Conservation (phyloP, 2,329 filamentous ascomycete species). For the Sphaerulina vaccinii region DNA sequence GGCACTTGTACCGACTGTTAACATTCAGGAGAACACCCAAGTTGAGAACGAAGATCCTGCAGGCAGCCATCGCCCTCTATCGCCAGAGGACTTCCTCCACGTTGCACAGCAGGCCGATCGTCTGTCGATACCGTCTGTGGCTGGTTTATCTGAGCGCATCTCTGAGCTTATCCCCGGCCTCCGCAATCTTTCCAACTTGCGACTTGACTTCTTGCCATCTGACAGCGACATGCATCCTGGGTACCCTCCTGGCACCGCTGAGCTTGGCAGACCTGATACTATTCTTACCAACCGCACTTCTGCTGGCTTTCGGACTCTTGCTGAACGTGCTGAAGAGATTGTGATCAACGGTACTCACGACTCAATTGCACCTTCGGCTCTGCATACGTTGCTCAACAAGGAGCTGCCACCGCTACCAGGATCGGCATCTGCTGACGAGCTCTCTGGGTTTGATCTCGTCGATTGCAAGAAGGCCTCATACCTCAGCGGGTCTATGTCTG, state of each 20-base stretch:
- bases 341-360: conserved; percentile 40
- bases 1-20: conserved; percentile 27
- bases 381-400: conserved; percentile 33
- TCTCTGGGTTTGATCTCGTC: conserved; percentile 25
- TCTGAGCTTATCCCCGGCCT: conserved; percentile 48
- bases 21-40: conserved; percentile 30
- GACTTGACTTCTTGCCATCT: conserved; percentile 40
- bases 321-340: conserved; percentile 40
- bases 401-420: conserved; percentile 39
- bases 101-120: conserved; percentile 46
- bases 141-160: conserved; percentile 46
- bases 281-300: conserved; percentile 38
- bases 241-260: conserved; percentile 18
- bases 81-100: conserved; percentile 43
- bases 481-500: conserved; percentile 36
- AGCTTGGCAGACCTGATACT: conserved; percentile 33
- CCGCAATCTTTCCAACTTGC: conserved; percentile 37
- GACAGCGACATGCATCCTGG: conserved; percentile 36
- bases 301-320: conserved; percentile 39
- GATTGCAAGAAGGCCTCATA: conserved; percentile 32
- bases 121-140: conserved; percentile 48
- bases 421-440: conserved; percentile 30
- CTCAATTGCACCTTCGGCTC: conserved; percentile 28
- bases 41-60: conserved; percentile 24
- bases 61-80: conserved; percentile 36